Base-by-base conservation (phyloP, 208 protist species). In the Leptomonas seymouri region DNA sequence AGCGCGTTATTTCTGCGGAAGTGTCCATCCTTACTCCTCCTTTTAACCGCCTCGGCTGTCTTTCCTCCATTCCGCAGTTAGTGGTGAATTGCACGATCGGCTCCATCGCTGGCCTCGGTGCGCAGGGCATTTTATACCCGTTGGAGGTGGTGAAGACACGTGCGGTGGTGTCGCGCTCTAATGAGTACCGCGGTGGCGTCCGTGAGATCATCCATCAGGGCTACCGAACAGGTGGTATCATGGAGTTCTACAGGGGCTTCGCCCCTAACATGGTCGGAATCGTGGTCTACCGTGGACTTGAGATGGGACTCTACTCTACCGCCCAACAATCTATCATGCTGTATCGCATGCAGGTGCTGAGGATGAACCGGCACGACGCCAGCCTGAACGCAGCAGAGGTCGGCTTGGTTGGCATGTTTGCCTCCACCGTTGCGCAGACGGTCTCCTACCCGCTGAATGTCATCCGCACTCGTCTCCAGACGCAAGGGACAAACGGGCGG, bases 121-220 rank as follows among this genome's bases (percentile, higher is more conserved):
- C 90, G 23, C 94, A 98, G 72, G 81, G 85, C 27, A 60, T 93
- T 20, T 67, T 97, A 14, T 97, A 97, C 74, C 94, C 94, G 8
- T 36, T 98, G 21, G 92, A 98, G 72, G 86, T 97, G n/a, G 76
- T 97, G 23, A 97, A 97, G 71, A 98, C 94, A 31, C 84, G 94
- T 18, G 85, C 95, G 30, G 74, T 80, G 2, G 93, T 96, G 7
- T 88, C 93, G 41, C 81, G 81, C 34, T 87, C 42, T 46, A 76
- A 65, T 28, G 90, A 97, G 68, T 94, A 85, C 62, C 49, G 58
- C 8, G 91, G 91, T 48, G 90, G 90, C 21, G 81, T 95, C 18
- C 23, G 68, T 3, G 79, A 90, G 36, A 79, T 94, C 1, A 50
- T 93, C 11, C 49, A 68, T 12, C 49, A 81, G 8, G 89, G 83